phyloP scores from a whole-genome alignment of 306 rosid genomes.

The Casuarina glauca region DNA sequence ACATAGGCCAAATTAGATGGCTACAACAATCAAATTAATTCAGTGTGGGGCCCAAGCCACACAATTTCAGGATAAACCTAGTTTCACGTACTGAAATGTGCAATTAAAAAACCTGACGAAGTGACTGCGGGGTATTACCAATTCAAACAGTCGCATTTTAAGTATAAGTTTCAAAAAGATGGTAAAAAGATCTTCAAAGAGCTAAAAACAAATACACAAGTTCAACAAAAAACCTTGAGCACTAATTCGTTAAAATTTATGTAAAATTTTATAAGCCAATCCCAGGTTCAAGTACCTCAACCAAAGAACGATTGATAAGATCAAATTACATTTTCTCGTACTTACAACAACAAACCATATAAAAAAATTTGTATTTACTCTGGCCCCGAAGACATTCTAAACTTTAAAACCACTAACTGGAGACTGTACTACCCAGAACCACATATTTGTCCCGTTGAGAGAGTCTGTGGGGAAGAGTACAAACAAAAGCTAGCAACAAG shows the following conservation, averaged over 20 bases:
- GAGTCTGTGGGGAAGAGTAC: neutral
- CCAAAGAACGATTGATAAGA: neutral
- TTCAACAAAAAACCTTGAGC: neutral
- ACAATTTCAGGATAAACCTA: conserved; percentile 1
- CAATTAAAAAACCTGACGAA: neutral
- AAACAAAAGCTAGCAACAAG: neutral
- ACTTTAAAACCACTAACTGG: neutral
- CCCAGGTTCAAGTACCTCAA: neutral
- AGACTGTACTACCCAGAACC: neutral
- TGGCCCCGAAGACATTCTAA: neutral
- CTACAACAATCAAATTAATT: conserved; percentile 3
- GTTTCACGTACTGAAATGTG: neutral
- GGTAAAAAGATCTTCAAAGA: too few species aligned
- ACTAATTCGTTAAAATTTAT: neutral
- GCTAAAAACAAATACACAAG: neutral
- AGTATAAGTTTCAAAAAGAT: too few species aligned
- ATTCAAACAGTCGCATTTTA: neutral
- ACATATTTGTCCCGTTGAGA: neutral
- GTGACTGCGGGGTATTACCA: neutral
- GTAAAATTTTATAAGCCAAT: neutral
- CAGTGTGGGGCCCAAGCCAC: neutral
- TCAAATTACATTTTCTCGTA: neutral
- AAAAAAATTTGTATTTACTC: neutral
- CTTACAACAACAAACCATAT: neutral
- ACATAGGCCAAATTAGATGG: neutral